These are phyloP conservation scores for Aspergillus diversus DNA, from an alignment of 495 filamentous ascomycete genomes.

Conservation along the genomic window DNA sequence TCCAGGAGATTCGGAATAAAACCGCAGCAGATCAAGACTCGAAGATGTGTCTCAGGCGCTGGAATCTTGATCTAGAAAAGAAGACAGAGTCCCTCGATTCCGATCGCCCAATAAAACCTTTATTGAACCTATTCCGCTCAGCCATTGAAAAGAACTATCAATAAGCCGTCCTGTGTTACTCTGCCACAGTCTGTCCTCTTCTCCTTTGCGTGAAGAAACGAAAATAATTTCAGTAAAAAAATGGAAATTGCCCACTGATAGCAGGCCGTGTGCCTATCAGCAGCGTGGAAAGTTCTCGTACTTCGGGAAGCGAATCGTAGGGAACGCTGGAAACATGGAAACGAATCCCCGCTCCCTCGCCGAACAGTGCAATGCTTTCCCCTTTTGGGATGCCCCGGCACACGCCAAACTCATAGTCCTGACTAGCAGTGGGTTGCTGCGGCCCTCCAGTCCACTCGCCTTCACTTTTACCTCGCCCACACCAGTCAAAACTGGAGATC, in stretches of 20 bases:
- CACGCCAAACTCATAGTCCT: background rate
- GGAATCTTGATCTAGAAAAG: no score
- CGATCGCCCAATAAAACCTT: no score
- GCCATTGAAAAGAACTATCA: no score
- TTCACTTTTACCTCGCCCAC: background rate
- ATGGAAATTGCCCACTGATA: background rate
- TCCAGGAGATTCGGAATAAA: no score
- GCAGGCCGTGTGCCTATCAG: background rate
- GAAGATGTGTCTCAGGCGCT: no score
- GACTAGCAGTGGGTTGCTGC: background rate
- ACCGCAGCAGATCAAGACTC: no score
- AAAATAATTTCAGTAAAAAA: background rate
- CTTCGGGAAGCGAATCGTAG: background rate
- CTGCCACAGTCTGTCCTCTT: no score
- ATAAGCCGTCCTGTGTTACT: no score
- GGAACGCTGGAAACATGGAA: background rate
- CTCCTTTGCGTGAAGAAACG: no score
- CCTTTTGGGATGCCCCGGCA: background rate
- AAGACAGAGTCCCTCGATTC: no score
- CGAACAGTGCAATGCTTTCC: background rate
- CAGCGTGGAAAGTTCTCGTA: background rate
- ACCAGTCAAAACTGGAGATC: slow-evolving; percentile 5
- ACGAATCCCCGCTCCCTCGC: background rate
- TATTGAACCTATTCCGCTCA: no score
- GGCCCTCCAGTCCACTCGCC: background rate